Percentiles rank a stretch among this genome's conserved stretches.
Evolutionary conservation across 768 basidiomycete species (phyloP).

Genomic region (Kwoniella botswanensis): DNA sequence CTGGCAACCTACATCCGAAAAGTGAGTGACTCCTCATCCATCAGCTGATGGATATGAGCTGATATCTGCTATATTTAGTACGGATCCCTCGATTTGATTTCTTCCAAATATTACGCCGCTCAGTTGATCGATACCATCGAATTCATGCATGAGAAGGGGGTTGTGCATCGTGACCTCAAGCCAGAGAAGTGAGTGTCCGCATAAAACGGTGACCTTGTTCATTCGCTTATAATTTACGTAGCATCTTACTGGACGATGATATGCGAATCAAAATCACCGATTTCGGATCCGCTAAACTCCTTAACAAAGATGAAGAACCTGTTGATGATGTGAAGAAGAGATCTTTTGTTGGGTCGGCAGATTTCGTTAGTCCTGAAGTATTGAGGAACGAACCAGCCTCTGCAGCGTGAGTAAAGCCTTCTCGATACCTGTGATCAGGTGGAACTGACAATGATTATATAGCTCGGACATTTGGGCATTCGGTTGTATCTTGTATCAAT

Average conservation of each 20-base stretch:
- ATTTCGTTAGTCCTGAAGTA: slow-evolving; percentile 87
- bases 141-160: slow-evolving; percentile 87
- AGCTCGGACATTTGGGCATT: slow-evolving; percentile 96
- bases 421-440: background rate
- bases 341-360: slow-evolving; percentile 87
- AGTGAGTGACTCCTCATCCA: slow-evolving; percentile 33
- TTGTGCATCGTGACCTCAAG: slow-evolving; percentile 76
- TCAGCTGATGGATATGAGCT: slow-evolving; percentile 7
- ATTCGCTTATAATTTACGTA: slow-evolving; percentile 51
- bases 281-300: slow-evolving; percentile 79
- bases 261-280: slow-evolving; percentile 94
- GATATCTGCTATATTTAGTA: slow-evolving; percentile 55
- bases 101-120: slow-evolving; percentile 82
- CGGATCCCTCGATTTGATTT: slow-evolving; percentile 82
- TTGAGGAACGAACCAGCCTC: slow-evolving; percentile 72
- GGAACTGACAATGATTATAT: slow-evolving; percentile 6
- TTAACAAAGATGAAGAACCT: slow-evolving; percentile 44
- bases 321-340: slow-evolving; percentile 63
- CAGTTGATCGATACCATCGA: slow-evolving; percentile 86
- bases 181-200: slow-evolving; percentile 59
- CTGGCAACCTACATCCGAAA: slow-evolving; percentile 58
- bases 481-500: slow-evolving; percentile 91
- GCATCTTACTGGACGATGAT: slow-evolving; percentile 82
- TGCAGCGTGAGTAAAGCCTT: slow-evolving; percentile 65
- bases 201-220: too few relatives aligned